Base-by-base conservation (phyloP, 1,284 basidiomycete species). In the Microbotryum violaceum region DNA sequence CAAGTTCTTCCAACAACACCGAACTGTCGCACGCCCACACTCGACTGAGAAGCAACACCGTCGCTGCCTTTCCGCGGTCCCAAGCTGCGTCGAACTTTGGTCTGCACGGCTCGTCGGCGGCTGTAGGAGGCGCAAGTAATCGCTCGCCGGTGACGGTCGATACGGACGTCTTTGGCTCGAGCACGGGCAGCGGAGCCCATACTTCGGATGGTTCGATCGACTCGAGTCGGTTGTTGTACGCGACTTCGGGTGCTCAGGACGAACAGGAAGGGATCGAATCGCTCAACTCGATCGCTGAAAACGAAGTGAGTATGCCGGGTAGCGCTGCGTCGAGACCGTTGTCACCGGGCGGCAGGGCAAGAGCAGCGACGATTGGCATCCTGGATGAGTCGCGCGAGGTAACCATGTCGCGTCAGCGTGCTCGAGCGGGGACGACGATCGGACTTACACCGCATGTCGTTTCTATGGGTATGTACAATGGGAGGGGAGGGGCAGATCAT, bases 341-440 rank as follows among this genome's bases (percentile, higher is more conserved):
- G 37, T 42, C 37, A 9, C 37, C 37, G 5, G 37, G 37, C 10
- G 42, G 49, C 27, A 18, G 31, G 7, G 57, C 48, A 20, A 85
- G 92, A 58, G 90, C 92, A 23, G 92, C 91, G 55, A 94, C 91
- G 20, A 89, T 96, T 46, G 89, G 90, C 42, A 87, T 84, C 59
- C 81, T 93, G n/a, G 91, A 93, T 72, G 89, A 91, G 70, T 80
- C 70, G 64, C 48, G 73, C 14, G 65, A 84, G 82, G 66, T 76
- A 80, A 42, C 55, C 25, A 56, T 57, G 29, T 56, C 70, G 7
- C 48, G 65, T 10, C 37, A 42, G 12, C 10, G 37, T 12, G 37
- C 37, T 42, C 49, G 71, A 54, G 70, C 70, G 2, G 70, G 71
- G 3, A 72, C 70, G 18, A 62, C 69, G 6, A 54, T 52, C 8